Conservation (phyloP, 1,284 basidiomycete species). For the Microbotryum saponariae region DNA sequence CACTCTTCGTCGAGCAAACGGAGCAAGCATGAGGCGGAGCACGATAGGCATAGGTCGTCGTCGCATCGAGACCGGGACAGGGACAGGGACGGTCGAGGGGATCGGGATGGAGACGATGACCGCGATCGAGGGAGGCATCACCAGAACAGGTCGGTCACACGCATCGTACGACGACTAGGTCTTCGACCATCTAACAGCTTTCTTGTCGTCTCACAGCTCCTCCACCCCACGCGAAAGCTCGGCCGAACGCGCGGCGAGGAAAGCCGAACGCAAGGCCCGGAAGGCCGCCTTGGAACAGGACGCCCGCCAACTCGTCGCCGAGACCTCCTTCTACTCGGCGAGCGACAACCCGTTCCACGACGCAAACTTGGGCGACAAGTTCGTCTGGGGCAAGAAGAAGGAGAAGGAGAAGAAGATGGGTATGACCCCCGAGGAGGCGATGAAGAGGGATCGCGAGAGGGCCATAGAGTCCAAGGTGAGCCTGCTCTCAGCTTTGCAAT, state of each 20-base stretch:
- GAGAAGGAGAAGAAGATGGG: slow-evolving; percentile 91
- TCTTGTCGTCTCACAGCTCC: not conserved
- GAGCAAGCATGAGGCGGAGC: slow-evolving; percentile 28
- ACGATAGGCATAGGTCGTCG: slow-evolving; percentile 11
- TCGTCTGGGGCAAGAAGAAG: slow-evolving; percentile 96
- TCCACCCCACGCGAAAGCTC: slow-evolving; percentile 25
- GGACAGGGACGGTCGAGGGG: slow-evolving; percentile 6
- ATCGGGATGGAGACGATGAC: slow-evolving; percentile 2
- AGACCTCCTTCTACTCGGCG: slow-evolving; percentile 76
- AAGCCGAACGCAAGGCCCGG: slow-evolving; percentile 27
- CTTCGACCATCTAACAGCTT: not conserved
- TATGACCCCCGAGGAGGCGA: slow-evolving; percentile 68
- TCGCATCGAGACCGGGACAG: slow-evolving; percentile 25
- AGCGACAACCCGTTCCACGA: slow-evolving; percentile 97
- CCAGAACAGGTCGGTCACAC: slow-evolving; percentile 14
- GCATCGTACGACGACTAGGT: not conserved
- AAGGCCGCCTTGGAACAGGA: slow-evolving; percentile 39
- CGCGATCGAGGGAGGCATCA: slow-evolving; percentile 23
- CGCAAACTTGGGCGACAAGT: slow-evolving; percentile 86
- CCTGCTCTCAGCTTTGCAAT: not conserved
- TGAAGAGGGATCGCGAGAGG: slow-evolving; percentile 68
- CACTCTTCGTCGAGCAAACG: slow-evolving; percentile 6
- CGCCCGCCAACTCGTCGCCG: slow-evolving; percentile 44
- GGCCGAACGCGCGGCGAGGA: slow-evolving; percentile 25
- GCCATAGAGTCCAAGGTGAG: slow-evolving; percentile 69